Evolutionary conservation across 202 grass and related monocot genomes (phyloP), one percentile per base, ranked within the genome.

Genomic region (Panicum hallii): DNA sequence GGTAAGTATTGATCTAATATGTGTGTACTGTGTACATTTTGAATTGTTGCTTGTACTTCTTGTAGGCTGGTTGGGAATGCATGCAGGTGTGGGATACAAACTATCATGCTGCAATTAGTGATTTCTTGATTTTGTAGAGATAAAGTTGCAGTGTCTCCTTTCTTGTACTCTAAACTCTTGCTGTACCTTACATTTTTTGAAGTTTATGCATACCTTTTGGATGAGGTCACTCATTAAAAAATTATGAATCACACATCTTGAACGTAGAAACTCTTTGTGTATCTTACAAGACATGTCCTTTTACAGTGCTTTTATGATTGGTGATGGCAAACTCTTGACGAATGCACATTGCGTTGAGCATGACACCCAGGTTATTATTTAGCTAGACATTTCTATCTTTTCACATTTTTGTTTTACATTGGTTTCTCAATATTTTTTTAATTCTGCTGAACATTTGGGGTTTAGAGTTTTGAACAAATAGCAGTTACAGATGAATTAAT

Each of bases 261-360:
- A 67, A 72, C 81, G 79, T 41, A 36, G 28, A 57, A 85, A 43
- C 32, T 52, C 30, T 79, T 19, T 30, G 28, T 48, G 46, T 77
- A 81, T 77, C 74, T 67, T 88, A 64, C 46, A 83, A 82, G n/a
- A 62, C 42, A 69, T 61, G 55, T 84, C 62, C 15, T 90, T 85
- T 87, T 83, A 82, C 90, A 99, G 97, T 80, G 97, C 97, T 86
- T 99, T 99, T 86, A 96, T 99, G 97, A 99, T 96, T 74, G 93
- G 90, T 82, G 91, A 96, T 91, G 84, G 84, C 26, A 99, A 96
- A 72, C 87, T 99, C 78, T 88, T 99, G 82, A 99, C 97, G 49
- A 99, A 99, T 90, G 97, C 97, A 19, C 97, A 99, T 78, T 95
- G 93, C 34, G 97, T 99, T 85, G 91, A 96, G 76, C 90, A 96